These are phyloP conservation scores for Zygoascus hellenicus DNA, from an alignment of 1,139 yeast species.

Conservation along the genomic window DNA sequence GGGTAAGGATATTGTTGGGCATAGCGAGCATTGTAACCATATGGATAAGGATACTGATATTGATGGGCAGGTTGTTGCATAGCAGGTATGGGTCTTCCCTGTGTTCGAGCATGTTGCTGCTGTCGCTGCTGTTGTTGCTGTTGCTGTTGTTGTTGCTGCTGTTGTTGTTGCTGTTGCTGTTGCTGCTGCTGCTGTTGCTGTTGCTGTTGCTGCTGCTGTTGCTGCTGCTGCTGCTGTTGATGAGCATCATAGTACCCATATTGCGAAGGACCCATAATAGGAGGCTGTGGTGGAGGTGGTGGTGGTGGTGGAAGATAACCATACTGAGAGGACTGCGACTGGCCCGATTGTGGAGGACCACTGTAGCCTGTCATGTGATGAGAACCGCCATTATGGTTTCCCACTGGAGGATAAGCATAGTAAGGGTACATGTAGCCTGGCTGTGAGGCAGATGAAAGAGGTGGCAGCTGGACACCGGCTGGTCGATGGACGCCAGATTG, in stretches of 20 bases:
- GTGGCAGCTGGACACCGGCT: constrained; percentile 9
- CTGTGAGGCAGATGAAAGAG: constrained; percentile 9
- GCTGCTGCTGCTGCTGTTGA: constrained; percentile 10
- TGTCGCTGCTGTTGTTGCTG: constrained; percentile 10
- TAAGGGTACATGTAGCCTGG: constrained; percentile 5
- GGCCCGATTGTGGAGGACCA: constrained; percentile 3
- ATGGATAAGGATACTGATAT: constrained; percentile 13
- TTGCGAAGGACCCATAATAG: constrained; percentile 2
- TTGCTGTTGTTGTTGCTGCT: constrained; percentile 9
- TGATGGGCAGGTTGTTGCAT: constrained; percentile 9
- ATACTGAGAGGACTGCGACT: constrained; percentile 8
- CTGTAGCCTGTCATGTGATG: no score
- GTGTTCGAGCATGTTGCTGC: constrained; percentile 13
- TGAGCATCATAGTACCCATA: constrained; percentile 9
- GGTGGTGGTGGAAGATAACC: constrained; percentile 16
- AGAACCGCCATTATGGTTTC: no score
- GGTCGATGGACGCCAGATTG: no score
- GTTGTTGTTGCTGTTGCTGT: constrained; percentile 9
- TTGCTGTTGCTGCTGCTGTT: constrained; percentile 5
- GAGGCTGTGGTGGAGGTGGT: constrained; percentile 10
- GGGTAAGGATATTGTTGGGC: constrained; percentile 13
- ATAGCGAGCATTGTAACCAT: constrained; percentile 10
- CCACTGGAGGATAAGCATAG: constrained; percentile 4
- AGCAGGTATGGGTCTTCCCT: constrained; percentile 7
- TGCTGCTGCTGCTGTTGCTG: constrained; percentile 10